A percentile compares a stretch with the other conserved stretches of the same genome.
Evolutionary conservation across 1,139 yeast species (phyloP).

Genomic region (Geotrichum fermentans): DNA sequence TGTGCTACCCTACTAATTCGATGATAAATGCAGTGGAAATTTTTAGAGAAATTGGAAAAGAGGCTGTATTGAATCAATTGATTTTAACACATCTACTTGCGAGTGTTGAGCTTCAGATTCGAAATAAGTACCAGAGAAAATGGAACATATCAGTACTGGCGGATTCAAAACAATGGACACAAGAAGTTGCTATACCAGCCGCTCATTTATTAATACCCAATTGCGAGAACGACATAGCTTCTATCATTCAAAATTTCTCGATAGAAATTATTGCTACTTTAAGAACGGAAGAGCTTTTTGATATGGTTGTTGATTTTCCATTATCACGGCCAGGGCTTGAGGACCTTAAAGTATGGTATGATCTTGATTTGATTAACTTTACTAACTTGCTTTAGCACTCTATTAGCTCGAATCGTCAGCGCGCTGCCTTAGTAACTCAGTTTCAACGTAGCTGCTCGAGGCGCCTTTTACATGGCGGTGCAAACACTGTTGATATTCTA

Average conservation of each 20-base stretch:
- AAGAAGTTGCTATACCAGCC: slow-evolving; percentile 8
- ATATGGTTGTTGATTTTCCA: slow-evolving; percentile 58
- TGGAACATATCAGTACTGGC: slow-evolving; percentile 25
- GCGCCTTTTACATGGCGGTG: slow-evolving; percentile 71
- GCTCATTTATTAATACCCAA: slow-evolving; percentile 17
- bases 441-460: slow-evolving; percentile 51
- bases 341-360: slow-evolving; percentile 49
- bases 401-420: slow-evolving; percentile 37
- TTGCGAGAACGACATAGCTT: slow-evolving; percentile 13
- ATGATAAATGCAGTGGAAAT: slow-evolving; percentile 13
- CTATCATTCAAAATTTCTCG: slow-evolving; percentile 14
- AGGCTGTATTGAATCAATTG: slow-evolving; percentile 18
- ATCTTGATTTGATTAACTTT: slow-evolving; percentile 1
- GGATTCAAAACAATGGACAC: slow-evolving; percentile 23
- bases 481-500: slow-evolving; percentile 71
- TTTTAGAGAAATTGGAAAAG: slow-evolving; percentile 19
- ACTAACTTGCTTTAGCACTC: slow-evolving; percentile 36
- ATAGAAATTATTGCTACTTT: slow-evolving; percentile 28
- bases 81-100: slow-evolving; percentile 18
- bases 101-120: slow-evolving; percentile 17
- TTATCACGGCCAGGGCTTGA: slow-evolving; percentile 52
- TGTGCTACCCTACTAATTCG: slow-evolving; percentile 15
- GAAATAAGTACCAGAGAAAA: slow-evolving; percentile 16
- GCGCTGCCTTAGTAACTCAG: slow-evolving; percentile 50
- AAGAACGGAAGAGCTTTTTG: slow-evolving; percentile 61